These are phyloP conservation scores for Rhizophora mangle DNA, from an alignment of 345 rosid genomes.

Conservation along the genomic window DNA sequence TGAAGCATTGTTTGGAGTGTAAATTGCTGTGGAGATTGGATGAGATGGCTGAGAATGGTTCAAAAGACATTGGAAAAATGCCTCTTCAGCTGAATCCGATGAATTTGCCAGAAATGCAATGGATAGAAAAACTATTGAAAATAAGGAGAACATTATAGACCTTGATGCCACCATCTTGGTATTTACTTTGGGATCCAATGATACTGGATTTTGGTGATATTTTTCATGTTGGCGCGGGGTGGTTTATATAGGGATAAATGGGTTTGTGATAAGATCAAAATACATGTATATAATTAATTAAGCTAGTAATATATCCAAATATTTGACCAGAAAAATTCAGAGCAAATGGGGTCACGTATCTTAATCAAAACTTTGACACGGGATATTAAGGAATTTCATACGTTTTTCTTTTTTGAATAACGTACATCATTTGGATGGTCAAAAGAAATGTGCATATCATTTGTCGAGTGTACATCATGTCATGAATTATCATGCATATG, in stretches of 20 bases:
- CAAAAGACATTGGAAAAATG: constrained; percentile 19
- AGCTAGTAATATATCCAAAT: background rate
- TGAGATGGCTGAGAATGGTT: constrained; percentile 17
- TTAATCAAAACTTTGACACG: background rate
- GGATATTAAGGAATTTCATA: background rate
- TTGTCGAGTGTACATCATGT: too few relatives aligned
- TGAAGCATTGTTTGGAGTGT: constrained; percentile 19
- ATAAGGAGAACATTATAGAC: background rate
- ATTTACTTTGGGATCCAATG: background rate
- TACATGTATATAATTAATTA: background rate
- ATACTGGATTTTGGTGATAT: background rate
- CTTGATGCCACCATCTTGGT: background rate
- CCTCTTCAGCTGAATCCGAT: background rate
- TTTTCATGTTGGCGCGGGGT: background rate
- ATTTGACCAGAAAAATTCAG: background rate
- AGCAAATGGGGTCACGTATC: too few relatives aligned
- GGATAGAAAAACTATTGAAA: background rate
- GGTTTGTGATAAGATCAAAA: background rate
- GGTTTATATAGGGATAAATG: background rate
- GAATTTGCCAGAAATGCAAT: background rate
- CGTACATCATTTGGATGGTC: too few relatives aligned
- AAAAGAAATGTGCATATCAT: too few relatives aligned
- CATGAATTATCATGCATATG: too few relatives aligned
- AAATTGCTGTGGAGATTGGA: constrained; percentile 17
- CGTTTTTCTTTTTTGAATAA: too few relatives aligned